Conservation (phyloP, 192 early-diverging fungal species). For the Jimgerdemannia lactiflua region DNA sequence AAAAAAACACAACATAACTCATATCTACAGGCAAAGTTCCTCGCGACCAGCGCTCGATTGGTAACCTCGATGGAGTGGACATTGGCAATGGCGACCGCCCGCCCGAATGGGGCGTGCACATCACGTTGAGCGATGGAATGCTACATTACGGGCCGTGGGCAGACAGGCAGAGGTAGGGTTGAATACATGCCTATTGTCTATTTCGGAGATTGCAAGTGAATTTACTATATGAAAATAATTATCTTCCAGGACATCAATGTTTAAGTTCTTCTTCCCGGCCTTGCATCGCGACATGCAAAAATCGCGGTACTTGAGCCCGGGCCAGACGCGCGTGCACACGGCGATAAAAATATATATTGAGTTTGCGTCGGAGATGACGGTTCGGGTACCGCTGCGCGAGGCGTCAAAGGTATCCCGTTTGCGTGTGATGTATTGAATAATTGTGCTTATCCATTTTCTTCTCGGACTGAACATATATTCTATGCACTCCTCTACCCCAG, state of each 20-base stretch:
- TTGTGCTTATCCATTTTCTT: background rate
- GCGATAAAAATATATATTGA: constrained; percentile 56
- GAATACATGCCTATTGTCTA: no score
- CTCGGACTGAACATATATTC: no score
- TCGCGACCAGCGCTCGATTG: constrained; percentile 11
- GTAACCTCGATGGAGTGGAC: constrained; percentile 22
- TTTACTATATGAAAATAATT: no score
- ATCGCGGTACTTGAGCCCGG: constrained; percentile 46
- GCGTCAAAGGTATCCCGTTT: constrained; percentile 55
- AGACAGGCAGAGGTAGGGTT: constrained; percentile 60
- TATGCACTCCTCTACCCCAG: constrained; percentile 19
- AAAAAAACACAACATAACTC: no score
- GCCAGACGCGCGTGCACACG: constrained; percentile 53
- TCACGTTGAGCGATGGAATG: constrained; percentile 52
- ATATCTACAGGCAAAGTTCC: constrained; percentile 39
- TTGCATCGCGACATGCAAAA: constrained; percentile 47
- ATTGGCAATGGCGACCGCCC: constrained; percentile 54
- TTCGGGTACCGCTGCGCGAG: constrained; percentile 68
- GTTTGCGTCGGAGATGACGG: constrained; percentile 54
- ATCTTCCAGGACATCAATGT: constrained; percentile 37
- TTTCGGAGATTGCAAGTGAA: no score
- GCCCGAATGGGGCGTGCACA: constrained; percentile 71
- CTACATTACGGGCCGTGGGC: constrained; percentile 82
- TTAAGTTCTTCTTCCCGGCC: constrained; percentile 75
- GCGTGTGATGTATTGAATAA: background rate